Conservation (phyloP, 352 stramenopile genomes). For the Phytophthora foliorum region DNA sequence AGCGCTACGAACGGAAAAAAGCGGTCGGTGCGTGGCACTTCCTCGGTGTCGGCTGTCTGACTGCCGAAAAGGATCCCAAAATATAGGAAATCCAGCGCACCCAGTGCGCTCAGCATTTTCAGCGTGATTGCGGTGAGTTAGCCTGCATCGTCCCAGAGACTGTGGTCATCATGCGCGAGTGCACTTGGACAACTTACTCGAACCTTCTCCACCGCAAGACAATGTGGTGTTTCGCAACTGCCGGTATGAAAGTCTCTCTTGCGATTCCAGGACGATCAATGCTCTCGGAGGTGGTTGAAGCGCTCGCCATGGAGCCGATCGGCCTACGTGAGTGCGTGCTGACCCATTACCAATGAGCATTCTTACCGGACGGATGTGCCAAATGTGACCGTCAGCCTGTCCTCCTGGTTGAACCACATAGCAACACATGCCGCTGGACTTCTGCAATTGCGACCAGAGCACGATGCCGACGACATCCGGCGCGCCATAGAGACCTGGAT, state of each 20-base stretch:
- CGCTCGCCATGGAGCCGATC: not conserved
- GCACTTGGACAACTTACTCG: not conserved
- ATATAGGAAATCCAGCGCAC: not conserved
- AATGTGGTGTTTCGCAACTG: slow-evolving; percentile 8
- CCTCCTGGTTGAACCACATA: not conserved
- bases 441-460: slow-evolving; percentile 22
- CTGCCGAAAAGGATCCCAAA: not conserved
- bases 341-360: slow-evolving; percentile 30
- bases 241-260: not conserved
- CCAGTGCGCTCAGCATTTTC: no score
- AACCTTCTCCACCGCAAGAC: slow-evolving; percentile 6
- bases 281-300: slow-evolving; percentile 12
- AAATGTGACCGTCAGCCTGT: slow-evolving; percentile 17
- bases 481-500: slow-evolving; percentile 11
- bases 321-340: slow-evolving; percentile 3
- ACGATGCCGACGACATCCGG: slow-evolving; percentile 11
- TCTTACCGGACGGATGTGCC: slow-evolving; percentile 13
- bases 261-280: slow-evolving; percentile 13
- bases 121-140: slow-evolving; percentile 7
- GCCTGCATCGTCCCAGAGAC: slow-evolving; percentile 1
- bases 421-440: slow-evolving; percentile 15
- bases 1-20: slow-evolving; percentile 1
- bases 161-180: not conserved
- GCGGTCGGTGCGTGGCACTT: not conserved
- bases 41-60: slow-evolving; percentile 1